These are phyloP conservation scores for Zasmidium angulare DNA, from an alignment of 2,329 filamentous ascomycete species.

Conservation along the genomic window DNA sequence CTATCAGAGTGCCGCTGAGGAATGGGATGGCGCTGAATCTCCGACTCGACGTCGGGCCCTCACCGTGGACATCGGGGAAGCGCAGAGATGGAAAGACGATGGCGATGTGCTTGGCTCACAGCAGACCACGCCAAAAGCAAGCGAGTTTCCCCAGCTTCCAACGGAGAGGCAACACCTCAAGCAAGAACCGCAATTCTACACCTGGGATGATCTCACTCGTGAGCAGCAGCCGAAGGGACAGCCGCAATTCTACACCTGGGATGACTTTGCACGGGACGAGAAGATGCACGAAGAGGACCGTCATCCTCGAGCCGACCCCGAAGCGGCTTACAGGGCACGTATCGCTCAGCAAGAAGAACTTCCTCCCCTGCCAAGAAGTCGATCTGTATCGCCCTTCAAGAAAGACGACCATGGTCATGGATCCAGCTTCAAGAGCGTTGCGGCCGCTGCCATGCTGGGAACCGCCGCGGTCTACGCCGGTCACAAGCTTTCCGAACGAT, in stretches of 20 bases:
- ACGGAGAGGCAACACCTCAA: constrained; percentile 18
- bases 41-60: constrained; percentile 17
- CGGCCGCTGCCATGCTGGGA: constrained; percentile 30
- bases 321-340: not conserved
- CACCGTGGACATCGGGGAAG: constrained; percentile 26
- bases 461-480: constrained; percentile 28
- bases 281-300: constrained; percentile 20
- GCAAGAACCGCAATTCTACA: constrained; percentile 38
- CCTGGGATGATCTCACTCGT: constrained; percentile 38
- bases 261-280: constrained; percentile 37
- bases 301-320: not conserved
- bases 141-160: constrained; percentile 38
- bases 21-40: constrained; percentile 22
- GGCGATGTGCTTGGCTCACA: constrained; percentile 58
- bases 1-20: constrained; percentile 46
- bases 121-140: constrained; percentile 68
- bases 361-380: constrained; percentile 7
- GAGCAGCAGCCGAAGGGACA: constrained; percentile 20
- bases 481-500: constrained; percentile 14
- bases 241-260: constrained; percentile 41
- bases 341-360: not conserved
- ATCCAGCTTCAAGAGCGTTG: constrained; percentile 19
- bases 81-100: constrained; percentile 20
- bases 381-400: constrained; percentile 15
- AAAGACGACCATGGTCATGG: not conserved